phyloP scores from a whole-genome alignment of 2,329 filamentous ascomycete species.

The Moelleriella libera region DNA sequence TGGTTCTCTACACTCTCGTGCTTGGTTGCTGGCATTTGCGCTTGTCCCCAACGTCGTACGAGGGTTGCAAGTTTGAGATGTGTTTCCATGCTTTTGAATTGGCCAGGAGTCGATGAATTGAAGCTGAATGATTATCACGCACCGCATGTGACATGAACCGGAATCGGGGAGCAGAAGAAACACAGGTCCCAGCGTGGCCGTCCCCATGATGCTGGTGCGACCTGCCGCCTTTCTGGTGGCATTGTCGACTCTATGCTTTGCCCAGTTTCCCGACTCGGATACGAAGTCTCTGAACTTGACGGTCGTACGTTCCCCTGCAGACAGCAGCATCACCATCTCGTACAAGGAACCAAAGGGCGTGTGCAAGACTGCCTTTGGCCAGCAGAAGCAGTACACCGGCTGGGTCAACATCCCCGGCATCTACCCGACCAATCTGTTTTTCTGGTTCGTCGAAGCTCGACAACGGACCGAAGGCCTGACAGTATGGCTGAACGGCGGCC shows the following conservation, averaged over 20 bases:
- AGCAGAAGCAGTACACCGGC: constrained; percentile 56
- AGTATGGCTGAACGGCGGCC: constrained; percentile 56
- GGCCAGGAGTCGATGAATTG: too few relatives aligned
- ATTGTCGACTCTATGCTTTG: constrained; percentile 7
- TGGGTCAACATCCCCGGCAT: constrained; percentile 49
- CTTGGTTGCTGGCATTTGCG: too few relatives aligned
- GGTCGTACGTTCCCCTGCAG: constrained; percentile 45
- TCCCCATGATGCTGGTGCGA: constrained; percentile 5
- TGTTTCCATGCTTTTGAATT: too few relatives aligned
- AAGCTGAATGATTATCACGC: too few relatives aligned
- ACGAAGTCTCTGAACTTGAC: constrained; percentile 27
- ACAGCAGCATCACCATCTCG: constrained; percentile 49
- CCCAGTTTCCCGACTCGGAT: constrained; percentile 20
- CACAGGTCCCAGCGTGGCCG: background rate
- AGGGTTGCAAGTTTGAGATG: too few relatives aligned
- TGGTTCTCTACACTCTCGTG: too few relatives aligned
- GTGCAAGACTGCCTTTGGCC: constrained; percentile 49
- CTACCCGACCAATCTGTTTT: constrained; percentile 36
- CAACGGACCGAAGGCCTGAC: constrained; percentile 28
- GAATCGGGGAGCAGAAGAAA: too few relatives aligned
- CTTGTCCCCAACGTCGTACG: too few relatives aligned
- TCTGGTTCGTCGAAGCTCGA: constrained; percentile 34
- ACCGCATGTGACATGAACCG: too few relatives aligned
- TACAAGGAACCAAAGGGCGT: constrained; percentile 49
- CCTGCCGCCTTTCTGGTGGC: constrained; percentile 8